Percentiles rank a stretch among this genome's conserved stretches.
Evolutionary conservation across 805 yeast species (phyloP).

Genomic region (Middelhovenomyces tepae): DNA sequence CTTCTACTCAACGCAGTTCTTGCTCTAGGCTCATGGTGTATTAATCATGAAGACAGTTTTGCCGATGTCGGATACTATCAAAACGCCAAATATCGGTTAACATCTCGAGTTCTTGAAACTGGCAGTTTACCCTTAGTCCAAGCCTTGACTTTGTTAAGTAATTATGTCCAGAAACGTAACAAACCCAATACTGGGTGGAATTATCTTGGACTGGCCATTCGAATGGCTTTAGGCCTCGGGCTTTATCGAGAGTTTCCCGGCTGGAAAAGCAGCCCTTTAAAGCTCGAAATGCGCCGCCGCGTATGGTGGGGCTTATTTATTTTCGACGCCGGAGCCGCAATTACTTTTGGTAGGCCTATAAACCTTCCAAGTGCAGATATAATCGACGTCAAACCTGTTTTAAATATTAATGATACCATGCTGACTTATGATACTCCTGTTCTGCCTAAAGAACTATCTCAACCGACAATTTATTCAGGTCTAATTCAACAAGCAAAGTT

Average conservation of each 20-base stretch:
- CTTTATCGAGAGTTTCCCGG: constrained; percentile 45
- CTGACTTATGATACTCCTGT: constrained; percentile 19
- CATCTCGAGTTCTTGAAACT: constrained; percentile 44
- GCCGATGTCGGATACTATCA: constrained; percentile 49
- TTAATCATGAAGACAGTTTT: constrained; percentile 43
- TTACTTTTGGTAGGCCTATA: constrained; percentile 59
- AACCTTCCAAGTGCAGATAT: constrained; percentile 39
- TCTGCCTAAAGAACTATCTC: constrained; percentile 11
- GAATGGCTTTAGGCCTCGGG: constrained; percentile 62
- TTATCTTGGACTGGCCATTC: constrained; percentile 51
- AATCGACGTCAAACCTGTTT: constrained; percentile 43
- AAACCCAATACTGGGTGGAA: constrained; percentile 66
- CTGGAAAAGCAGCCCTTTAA: constrained; percentile 33
- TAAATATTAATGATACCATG: constrained; percentile 41
- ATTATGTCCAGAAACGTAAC: constrained; percentile 55
- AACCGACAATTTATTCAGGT: constrained; percentile 52
- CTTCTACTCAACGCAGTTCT: constrained; percentile 47
- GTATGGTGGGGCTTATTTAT: constrained; percentile 63
- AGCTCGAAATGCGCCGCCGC: constrained; percentile 48
- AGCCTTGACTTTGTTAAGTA: constrained; percentile 45
- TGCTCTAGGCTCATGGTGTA: constrained; percentile 64
- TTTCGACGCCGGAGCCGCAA: constrained; percentile 55
- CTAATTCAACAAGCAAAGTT: constrained; percentile 47
- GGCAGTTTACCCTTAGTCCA: constrained; percentile 50
- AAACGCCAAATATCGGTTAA: constrained; percentile 39